Evolutionary conservation across 139 green algal genomes (phyloP), one percentile per base, ranked within the genome.

Genomic region (Chlamydomonas incerta): DNA sequence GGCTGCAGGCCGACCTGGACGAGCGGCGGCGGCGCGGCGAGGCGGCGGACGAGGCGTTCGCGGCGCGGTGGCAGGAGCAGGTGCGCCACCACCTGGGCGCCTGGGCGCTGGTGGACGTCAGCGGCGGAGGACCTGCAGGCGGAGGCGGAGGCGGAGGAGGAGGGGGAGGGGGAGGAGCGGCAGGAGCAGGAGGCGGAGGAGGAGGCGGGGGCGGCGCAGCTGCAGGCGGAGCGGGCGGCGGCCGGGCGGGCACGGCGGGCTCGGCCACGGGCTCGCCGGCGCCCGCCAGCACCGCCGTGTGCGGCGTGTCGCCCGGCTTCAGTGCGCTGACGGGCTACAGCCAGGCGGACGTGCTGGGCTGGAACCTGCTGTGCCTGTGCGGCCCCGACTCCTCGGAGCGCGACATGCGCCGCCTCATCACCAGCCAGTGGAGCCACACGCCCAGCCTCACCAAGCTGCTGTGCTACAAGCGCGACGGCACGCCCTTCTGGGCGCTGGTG

Each of bases 401-500:
- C 55, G 65, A 85, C 55, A 90, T 90, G 85, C 47, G 72, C 14
- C 77, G 74, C n/a, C 76, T 89, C 8, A 65, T 90, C 50, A 47
- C 66, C 13, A 50, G 76, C 6, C 85, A 90, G 58, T 72, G 74
- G 50, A 24, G 50, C 3, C 58, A 74, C 26, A 60, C 57, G 35
- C 70, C 79, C 18, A 72, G 33, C 1, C 66, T 41, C 9, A 81
- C 86, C 9, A 89, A 88, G 81, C 60, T 93, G 81, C 66, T 91
- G 52, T 84, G 87, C 35, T 91, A 93, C 72, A 87, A 66, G 26
- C 80, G 82, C 41, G 76, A 90, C 47, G 90, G 90, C 37, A 85
- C 77, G n/a, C 87, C 90, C 6, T 91, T 93, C 72, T 93, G 90
- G 87, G 85, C 68, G 13, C 68, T 88, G 46, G 72, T 90, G 29